phyloP scores from a whole-genome alignment of 2,329 filamentous ascomycete genomes.

The Nectriaceae sp. region DNA sequence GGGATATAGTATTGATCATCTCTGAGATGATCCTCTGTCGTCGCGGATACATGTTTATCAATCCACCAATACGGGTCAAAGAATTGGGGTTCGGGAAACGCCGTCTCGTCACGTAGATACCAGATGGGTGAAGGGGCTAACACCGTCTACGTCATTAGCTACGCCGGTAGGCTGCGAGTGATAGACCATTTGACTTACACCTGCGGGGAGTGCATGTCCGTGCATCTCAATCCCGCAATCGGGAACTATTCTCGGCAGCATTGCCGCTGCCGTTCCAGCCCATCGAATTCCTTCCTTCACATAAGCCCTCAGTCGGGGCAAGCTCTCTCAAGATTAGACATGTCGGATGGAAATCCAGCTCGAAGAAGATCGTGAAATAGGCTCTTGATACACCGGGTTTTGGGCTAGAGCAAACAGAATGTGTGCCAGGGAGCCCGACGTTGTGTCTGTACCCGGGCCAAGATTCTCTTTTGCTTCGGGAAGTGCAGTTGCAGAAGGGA shows the following conservation, averaged over 20 bases:
- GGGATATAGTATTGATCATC: slow-evolving; percentile 31
- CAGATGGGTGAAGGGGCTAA: slow-evolving; percentile 32
- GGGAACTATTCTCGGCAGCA: slow-evolving; percentile 29
- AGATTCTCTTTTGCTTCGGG: slow-evolving; percentile 33
- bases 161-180: too few relatives aligned
- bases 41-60: background rate
- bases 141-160: slow-evolving; percentile 25
- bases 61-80: slow-evolving; percentile 31
- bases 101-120: slow-evolving; percentile 30
- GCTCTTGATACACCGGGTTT: slow-evolving; percentile 24
- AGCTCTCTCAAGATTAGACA: slow-evolving; percentile 23
- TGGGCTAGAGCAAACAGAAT: slow-evolving; percentile 31
- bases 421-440: slow-evolving; percentile 32
- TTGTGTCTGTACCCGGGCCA: slow-evolving; percentile 34
- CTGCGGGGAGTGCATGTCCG: slow-evolving; percentile 23
- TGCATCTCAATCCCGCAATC: slow-evolving; percentile 22
- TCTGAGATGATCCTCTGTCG: slow-evolving; percentile 16
- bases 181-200: too few relatives aligned
- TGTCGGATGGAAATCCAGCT: slow-evolving; percentile 22
- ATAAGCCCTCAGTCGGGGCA: slow-evolving; percentile 24
- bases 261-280: slow-evolving; percentile 28
- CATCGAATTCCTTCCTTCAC: slow-evolving; percentile 31
- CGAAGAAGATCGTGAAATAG: slow-evolving; percentile 23
- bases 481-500: slow-evolving; percentile 25
- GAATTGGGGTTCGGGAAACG: slow-evolving; percentile 24